These are phyloP conservation scores for Auricularia auricula-judae DNA, from an alignment of 768 basidiomycete genomes.

Conservation along the genomic window DNA sequence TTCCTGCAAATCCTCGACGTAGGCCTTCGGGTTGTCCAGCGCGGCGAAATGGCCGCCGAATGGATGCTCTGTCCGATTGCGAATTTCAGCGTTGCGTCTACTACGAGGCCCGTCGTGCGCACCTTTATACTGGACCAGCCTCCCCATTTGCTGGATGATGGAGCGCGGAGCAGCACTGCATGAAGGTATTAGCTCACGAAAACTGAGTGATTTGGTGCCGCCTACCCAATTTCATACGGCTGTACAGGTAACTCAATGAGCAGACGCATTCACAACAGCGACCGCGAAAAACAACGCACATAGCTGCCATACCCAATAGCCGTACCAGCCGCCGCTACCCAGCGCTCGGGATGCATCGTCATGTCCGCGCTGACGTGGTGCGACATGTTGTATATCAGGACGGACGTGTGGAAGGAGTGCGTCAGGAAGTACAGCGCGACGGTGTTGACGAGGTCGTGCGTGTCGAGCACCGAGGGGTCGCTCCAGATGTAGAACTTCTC, in stretches of 20 bases:
- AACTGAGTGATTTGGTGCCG: too few relatives aligned
- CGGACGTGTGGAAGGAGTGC: constrained; percentile 10
- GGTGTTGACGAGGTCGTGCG: constrained; percentile 9
- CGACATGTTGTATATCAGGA: constrained; percentile 11
- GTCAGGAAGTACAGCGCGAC: constrained; percentile 13
- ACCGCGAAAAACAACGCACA: background rate
- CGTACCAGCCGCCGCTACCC: constrained; percentile 4
- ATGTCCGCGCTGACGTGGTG: constrained; percentile 3
- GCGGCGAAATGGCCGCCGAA: constrained; percentile 13
- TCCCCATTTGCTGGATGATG: background rate
- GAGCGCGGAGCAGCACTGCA: background rate
- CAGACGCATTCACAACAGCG: background rate
- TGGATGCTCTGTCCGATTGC: background rate
- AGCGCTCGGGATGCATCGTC: background rate
- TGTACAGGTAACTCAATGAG: background rate
- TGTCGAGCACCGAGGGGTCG: constrained; percentile 8
- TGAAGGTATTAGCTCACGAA: too few relatives aligned
- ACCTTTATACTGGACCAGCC: background rate
- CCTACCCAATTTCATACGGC: background rate
- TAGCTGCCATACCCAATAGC: constrained; percentile 10
- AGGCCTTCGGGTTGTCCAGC: constrained; percentile 9
- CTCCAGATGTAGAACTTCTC: constrained; percentile 13
- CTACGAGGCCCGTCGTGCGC: background rate
- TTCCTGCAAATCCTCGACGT: constrained; percentile 9
- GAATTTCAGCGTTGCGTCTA: background rate